Evolutionary conservation across 2,329 filamentous ascomycete species (phyloP), one percentile per base, ranked within the genome.

Genomic region (Escovopsis weberi): DNA sequence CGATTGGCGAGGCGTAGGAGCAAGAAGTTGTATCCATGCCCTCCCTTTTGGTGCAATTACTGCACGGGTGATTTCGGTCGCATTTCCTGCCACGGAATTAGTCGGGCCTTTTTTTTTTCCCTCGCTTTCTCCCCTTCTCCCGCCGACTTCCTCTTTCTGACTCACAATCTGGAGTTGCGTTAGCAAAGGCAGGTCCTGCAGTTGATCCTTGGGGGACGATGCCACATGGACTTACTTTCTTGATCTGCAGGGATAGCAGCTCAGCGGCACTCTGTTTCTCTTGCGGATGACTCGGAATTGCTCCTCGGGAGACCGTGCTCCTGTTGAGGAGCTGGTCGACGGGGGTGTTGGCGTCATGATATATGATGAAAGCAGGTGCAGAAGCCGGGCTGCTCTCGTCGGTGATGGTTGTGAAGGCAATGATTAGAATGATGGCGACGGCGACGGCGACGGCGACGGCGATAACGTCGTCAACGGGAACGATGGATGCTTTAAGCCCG

Each of bases 41-140:
- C 63, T 93, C 85, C 54, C 87, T 81, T 66, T 93, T 94, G 45
- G 85, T 78, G 62, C 89, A 96, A 59, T 96, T 96, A 64, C 91
- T 86, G 65, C 87, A 96, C 43, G 89, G 89, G 50, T 87, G 78
- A 48, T 76, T 79, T 56, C 91, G 80, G 62, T 96, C 94, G 68
- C 89, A 96, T 75, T 95, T 95, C 62, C 91, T 75, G 12, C 38
- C 38, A 39, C 33, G 41, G 35, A 18, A n/a, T 18, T 12, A 33
- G 30, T 40, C 12, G 15, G 32, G 32, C 2, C 32, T 39, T 5
- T n/a, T 39, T 23, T 12, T 1, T 36, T 7, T 28, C n/a, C n/a
- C n/a, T n/a, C n/a, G n/a, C n/a, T n/a, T n/a, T n/a, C n/a, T n/a
- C 39, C 37, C 39, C 33, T 35, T 39, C 23, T 23, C 12, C 32